Conservation (phyloP, 441 rosid species). For the Macaranga tanarius region DNA sequence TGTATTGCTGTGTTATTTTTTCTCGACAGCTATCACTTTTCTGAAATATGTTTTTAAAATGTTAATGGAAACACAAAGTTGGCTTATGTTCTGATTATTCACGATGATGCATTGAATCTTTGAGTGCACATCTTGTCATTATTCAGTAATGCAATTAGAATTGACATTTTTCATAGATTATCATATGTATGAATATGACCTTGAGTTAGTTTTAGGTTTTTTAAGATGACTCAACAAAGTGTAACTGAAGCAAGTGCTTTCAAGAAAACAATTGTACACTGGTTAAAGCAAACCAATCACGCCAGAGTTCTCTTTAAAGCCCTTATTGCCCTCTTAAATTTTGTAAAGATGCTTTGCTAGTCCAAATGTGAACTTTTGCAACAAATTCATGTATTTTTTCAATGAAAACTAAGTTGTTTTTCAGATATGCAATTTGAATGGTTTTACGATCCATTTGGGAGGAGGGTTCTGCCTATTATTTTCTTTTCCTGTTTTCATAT, state of each 20-base stretch:
- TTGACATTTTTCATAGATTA: background rate
- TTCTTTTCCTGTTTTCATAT: no score
- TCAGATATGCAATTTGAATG: no score
- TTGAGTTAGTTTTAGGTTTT: background rate
- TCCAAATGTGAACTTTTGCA: no score
- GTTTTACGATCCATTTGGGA: no score
- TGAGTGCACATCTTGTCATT: background rate
- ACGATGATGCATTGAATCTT: background rate
- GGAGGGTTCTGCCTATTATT: no score
- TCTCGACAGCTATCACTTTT: background rate
- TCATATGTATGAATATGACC: background rate
- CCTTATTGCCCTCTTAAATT: no score
- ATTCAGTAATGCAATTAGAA: background rate
- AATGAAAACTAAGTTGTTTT: no score
- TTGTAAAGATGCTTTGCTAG: no score
- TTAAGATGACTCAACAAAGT: background rate
- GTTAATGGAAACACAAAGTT: background rate
- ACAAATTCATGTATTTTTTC: no score
- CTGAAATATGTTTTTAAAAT: background rate
- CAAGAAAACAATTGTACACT: background rate
- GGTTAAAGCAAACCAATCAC: no score
- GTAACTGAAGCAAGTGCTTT: background rate
- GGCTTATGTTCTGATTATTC: background rate
- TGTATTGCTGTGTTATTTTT: constrained; percentile 9
- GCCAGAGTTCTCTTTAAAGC: no score